Evolutionary conservation across 2,329 filamentous ascomycete genomes (phyloP), one percentile per base, ranked within the genome.

Genomic region (Fusarium ambrosium): DNA sequence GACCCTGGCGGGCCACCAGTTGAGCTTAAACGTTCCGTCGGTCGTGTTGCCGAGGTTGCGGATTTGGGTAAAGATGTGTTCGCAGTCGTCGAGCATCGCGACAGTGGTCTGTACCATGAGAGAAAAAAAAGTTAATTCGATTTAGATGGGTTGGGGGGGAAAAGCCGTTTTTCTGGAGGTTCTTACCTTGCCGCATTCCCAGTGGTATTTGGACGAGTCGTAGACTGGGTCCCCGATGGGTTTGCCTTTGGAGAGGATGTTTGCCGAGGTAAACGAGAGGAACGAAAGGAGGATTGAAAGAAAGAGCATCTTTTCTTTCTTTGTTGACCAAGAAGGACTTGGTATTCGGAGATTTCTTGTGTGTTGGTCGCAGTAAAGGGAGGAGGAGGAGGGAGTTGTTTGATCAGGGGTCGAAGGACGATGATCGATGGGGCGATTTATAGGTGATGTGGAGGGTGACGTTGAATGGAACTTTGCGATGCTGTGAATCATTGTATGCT

Each of bases 181-280:
- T 34, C 32, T 11, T 55, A 72, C 56, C 37, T 45, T 43, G 27
- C 64, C 58, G 11, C 72, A 74, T 24, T 65, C 39, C 45, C 43
- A 74, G 18, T 43, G 36, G 10, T 69, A 74, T 10, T 29, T 51
- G 60, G 22, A 4, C 5, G 37, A 29, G 45, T 56, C n/a, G 11
- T 16, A 36, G 20, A n/a, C 4, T 29, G 62, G 22, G 8, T 32
- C 24, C 4, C 22, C 39, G 11, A 22, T 4, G 6, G 56, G 6
- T 7, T 45, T 20, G 2, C 34, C 34, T 4, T n/a, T 51, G 16
- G 37, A 20, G 7, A 45, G 14, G 4, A 27, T 6, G 11, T 18
- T 27, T 14, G 71, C 64, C 2, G 51, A 13, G n/a, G 16, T 18
- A 34, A 74, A 11, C 1, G 51, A 65, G 2, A 69, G 24, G 10